Base-by-base conservation (phyloP, 768 basidiomycete genomes). In the Suillus variegatus region DNA sequence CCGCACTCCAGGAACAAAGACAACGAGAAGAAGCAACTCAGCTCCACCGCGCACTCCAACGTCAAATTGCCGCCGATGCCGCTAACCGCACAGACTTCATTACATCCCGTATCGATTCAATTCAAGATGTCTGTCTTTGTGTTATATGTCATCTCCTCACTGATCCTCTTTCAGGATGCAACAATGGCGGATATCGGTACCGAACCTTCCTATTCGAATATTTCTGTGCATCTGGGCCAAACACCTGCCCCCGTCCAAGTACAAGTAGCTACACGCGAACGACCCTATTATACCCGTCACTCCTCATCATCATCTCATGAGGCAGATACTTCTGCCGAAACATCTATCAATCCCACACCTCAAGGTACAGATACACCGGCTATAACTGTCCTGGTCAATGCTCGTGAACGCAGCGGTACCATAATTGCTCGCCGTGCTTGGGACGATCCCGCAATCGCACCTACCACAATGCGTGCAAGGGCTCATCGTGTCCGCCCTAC, bases 361-460 rank as follows among this genome's bases (percentile, higher is more conserved):
- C 75, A 81, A 35, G 82, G 84, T 7, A 84, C 84, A 1, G 83
- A 83, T 49, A 88, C 89, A 0, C 88, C 88, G 13, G 88, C 86
- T 0, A 83, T 85, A 0, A 77, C 84, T n/a, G 86, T 88, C 49
- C 74, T 88, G n/a, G 80, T 88, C 32, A 82, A 65, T n/a, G 8
- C 69, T n/a, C 81, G 92, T 35, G 90, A 92, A 68, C 85, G 91
- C 54, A 90, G 90, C 67, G 91, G 90, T 12, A 93, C 91, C 2
- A 82, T 93, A 66, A 85, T 92, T 64, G 90, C 84, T 18, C 85
- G 89, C 18, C 82, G 87, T 0, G 72, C 82, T 32, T 90, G 88
- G 88, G 88, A 89, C 68, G 79, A 76, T 32, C 68, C 72, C 38
- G 63, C 68, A 4, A 64, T 65, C 22, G 16, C 72, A 46, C 70